phyloP scores from a whole-genome alignment of 2,329 filamentous ascomycete species.

The Zalaria sp. region DNA sequence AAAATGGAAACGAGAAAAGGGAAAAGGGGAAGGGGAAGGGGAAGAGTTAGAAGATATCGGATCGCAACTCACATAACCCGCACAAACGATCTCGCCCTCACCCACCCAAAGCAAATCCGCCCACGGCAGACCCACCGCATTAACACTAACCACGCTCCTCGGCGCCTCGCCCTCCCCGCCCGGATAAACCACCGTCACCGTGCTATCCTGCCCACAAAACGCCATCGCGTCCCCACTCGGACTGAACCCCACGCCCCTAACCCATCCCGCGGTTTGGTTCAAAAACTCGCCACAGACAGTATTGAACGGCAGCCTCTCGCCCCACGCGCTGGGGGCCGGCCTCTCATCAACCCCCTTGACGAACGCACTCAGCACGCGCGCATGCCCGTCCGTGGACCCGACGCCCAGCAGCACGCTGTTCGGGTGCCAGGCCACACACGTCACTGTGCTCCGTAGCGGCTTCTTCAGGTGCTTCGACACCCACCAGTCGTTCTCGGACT shows the following conservation, averaged over 20 bases:
- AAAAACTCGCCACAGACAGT: conserved; percentile 94
- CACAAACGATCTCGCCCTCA: conserved; percentile 87
- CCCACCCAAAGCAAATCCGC: conserved; percentile 85
- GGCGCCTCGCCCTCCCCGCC: conserved; percentile 82
- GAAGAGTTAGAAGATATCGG: neutral
- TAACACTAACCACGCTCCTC: conserved; percentile 75
- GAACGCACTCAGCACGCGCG: conserved; percentile 86
- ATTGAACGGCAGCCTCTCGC: conserved; percentile 91
- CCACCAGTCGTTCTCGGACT: conserved; percentile 99
- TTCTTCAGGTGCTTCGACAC: conserved; percentile 99
- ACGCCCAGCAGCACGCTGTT: conserved; percentile 92
- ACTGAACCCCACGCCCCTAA: conserved; percentile 86
- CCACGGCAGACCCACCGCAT: conserved; percentile 82
- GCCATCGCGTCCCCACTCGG: conserved; percentile 86
- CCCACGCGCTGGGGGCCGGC: conserved; percentile 81
- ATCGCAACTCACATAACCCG: conserved; percentile 60
- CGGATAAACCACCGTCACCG: conserved; percentile 91
- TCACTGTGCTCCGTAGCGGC: conserved; percentile 94
- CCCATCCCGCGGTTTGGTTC: conserved; percentile 94
- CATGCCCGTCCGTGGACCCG: conserved; percentile 94
- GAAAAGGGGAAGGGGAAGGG: neutral
- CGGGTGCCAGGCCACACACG: conserved; percentile 88
- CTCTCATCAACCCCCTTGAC: conserved; percentile 87
- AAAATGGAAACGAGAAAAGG: no score
- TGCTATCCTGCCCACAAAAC: conserved; percentile 90